Evolutionary conservation across 2,329 filamentous ascomycete species (phyloP).

Genomic region (Fusarium redolens): DNA sequence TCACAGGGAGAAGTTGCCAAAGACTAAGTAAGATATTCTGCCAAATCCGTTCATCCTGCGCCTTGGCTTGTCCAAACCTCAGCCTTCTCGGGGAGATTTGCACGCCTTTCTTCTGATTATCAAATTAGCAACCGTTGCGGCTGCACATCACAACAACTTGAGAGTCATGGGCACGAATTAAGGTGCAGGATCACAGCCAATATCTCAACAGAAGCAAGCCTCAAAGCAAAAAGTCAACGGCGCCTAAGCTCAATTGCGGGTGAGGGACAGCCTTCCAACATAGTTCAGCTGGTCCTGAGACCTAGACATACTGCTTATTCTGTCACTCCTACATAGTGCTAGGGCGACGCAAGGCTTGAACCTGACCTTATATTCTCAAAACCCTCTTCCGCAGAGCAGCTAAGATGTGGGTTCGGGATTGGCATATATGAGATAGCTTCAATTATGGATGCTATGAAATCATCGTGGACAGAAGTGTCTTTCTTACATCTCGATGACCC

Average conservation of each 20-base stretch:
- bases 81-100: constrained; percentile 18
- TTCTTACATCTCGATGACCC: constrained; percentile 22
- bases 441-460: constrained; percentile 29
- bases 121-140: constrained; percentile 17
- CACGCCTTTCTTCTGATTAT: neutral
- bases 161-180: neutral
- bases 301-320: neutral
- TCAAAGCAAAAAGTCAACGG: constrained; percentile 9
- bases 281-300: constrained; percentile 4
- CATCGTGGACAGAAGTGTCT: constrained; percentile 6
- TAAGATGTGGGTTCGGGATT: neutral
- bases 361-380: neutral
- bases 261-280: constrained; percentile 1
- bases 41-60: constrained; percentile 4
- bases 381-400: constrained; percentile 8
- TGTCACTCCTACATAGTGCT: constrained; percentile 9
- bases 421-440: constrained; percentile 5
- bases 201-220: constrained; percentile 3
- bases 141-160: constrained; percentile 3
- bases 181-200: constrained; percentile 4
- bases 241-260: neutral
- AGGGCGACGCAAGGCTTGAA: neutral
- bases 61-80: constrained; percentile 11
- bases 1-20: neutral
- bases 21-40: neutral